Evolutionary conservation across 331 rosid species (phyloP).

Genomic region (Malus hybrid): DNA sequence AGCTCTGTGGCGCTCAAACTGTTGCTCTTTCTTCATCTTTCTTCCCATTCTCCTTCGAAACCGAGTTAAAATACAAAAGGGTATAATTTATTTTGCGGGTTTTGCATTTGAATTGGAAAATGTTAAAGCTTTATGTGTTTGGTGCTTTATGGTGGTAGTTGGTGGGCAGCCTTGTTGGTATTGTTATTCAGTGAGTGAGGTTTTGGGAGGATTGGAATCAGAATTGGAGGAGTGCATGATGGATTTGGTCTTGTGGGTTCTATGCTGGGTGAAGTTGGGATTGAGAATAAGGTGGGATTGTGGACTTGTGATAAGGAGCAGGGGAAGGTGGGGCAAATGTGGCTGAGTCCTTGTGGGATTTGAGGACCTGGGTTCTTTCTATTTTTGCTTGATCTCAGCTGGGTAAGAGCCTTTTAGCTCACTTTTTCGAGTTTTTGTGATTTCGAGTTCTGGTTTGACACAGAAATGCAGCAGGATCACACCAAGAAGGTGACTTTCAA

Average conservation of each 20-base stretch:
- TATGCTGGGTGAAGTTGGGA: constrained; percentile 44
- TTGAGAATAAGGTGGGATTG: constrained; percentile 56
- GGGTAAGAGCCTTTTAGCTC: too few species aligned
- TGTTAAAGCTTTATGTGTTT: constrained; percentile 20
- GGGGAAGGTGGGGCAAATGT: constrained; percentile 94
- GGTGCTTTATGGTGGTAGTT: constrained; percentile 44
- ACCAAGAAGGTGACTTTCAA: too few species aligned
- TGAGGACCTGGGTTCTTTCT: too few species aligned
- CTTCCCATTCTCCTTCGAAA: background rate
- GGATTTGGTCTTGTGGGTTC: constrained; percentile 54
- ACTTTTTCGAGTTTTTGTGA: too few species aligned
- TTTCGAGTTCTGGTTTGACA: too few species aligned
- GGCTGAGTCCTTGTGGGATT: too few species aligned
- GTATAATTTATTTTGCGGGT: background rate
- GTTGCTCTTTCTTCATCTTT: constrained; percentile 11
- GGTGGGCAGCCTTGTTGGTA: constrained; percentile 17
- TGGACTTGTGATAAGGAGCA: constrained; percentile 75
- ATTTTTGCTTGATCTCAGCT: too few species aligned
- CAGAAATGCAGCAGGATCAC: too few species aligned
- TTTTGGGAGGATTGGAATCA: constrained; percentile 14
- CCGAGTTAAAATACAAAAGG: background rate
- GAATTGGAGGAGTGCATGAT: constrained; percentile 55
- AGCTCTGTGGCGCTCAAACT: constrained; percentile 14
- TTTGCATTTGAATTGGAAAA: constrained; percentile 13
- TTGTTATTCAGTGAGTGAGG: constrained; percentile 20